phyloP scores from a whole-genome alignment of 2,329 filamentous ascomycete species.

The Colletotrichum sp. region DNA sequence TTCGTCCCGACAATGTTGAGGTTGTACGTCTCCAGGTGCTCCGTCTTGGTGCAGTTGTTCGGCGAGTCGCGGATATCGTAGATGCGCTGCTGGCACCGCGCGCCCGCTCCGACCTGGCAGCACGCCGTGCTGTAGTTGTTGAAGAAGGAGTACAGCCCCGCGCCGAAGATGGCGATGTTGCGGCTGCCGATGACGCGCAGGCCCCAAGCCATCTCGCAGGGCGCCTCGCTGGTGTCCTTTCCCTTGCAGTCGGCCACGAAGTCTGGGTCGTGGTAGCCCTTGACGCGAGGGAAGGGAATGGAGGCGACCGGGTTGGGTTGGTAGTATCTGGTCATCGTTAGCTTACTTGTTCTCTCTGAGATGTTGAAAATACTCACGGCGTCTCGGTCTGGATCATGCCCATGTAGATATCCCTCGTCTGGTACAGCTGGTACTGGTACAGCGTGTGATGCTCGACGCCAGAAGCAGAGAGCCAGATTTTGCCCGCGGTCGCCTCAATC shows the following conservation, averaged over 20 bases:
- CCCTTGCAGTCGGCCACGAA: slow-evolving; percentile 50
- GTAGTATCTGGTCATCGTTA: slow-evolving; percentile 52
- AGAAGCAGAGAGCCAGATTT: slow-evolving; percentile 69
- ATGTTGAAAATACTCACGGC: slow-evolving; percentile 33
- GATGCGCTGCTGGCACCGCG: slow-evolving; percentile 52
- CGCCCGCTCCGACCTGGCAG: slow-evolving; percentile 42
- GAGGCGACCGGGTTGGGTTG: slow-evolving; percentile 68
- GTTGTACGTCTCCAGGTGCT: slow-evolving; percentile 42
- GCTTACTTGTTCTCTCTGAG: fast-evolving
- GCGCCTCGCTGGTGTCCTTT: slow-evolving; percentile 30
- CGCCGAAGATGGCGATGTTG: slow-evolving; percentile 64
- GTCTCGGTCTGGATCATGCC: slow-evolving; percentile 70
- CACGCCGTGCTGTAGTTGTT: slow-evolving; percentile 63
- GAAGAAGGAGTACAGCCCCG: slow-evolving; percentile 73
- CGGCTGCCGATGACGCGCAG: slow-evolving; percentile 63
- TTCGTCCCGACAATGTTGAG: slow-evolving; percentile 49
- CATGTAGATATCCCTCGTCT: slow-evolving; percentile 65
- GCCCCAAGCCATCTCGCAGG: slow-evolving; percentile 68
- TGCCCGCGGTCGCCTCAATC: slow-evolving; percentile 46
- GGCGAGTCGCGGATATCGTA: slow-evolving; percentile 31
- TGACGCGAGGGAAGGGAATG: slow-evolving; percentile 56
- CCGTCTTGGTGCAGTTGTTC: slow-evolving; percentile 22
- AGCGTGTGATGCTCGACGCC: slow-evolving; percentile 69
- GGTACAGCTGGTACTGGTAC: slow-evolving; percentile 72
- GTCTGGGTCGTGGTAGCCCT: slow-evolving; percentile 52